These are phyloP conservation scores for Phytopythium oedochilum DNA, from an alignment of 352 stramenopile genomes.

Conservation along the genomic window DNA sequence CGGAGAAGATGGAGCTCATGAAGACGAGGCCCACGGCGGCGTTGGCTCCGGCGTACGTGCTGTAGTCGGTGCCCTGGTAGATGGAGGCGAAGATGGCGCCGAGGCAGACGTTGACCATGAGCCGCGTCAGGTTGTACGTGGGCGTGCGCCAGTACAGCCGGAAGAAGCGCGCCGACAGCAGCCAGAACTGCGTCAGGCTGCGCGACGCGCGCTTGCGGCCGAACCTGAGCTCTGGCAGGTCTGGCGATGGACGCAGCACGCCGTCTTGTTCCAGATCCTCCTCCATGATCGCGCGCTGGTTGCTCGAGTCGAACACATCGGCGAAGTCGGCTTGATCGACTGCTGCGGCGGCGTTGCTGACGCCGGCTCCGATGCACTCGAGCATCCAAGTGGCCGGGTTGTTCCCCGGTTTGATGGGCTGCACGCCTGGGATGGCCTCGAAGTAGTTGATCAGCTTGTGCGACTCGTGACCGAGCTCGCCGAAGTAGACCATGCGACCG, in stretches of 20 bases:
- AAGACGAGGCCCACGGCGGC: slow-evolving; percentile 81
- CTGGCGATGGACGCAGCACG: slow-evolving; percentile 29
- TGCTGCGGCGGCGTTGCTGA: slow-evolving; percentile 9
- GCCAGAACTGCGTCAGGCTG: slow-evolving; percentile 18
- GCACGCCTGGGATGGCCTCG: slow-evolving; percentile 41
- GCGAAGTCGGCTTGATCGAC: slow-evolving; percentile 23
- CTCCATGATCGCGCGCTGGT: slow-evolving; percentile 31
- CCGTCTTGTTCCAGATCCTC: slow-evolving; percentile 39
- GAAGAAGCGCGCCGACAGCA: slow-evolving; percentile 30
- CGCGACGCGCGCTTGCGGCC: slow-evolving; percentile 31
- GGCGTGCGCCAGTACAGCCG: slow-evolving; percentile 22
- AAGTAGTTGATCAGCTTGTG: slow-evolving; percentile 61
- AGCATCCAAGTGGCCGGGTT: slow-evolving; percentile 91
- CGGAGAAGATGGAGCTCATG: slow-evolving; percentile 76
- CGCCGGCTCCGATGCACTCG: slow-evolving; percentile 60
- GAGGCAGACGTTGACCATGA: slow-evolving; percentile 55
- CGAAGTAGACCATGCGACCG: slow-evolving; percentile 70
- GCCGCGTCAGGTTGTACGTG: slow-evolving; percentile 51
- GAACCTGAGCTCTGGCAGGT: slow-evolving; percentile 36
- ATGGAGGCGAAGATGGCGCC: slow-evolving; percentile 69
- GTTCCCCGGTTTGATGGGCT: slow-evolving; percentile 49
- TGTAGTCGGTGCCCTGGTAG: slow-evolving; percentile 51
- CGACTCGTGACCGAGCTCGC: slow-evolving; percentile 55
- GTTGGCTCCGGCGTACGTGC: slow-evolving; percentile 34
- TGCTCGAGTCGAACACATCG: slow-evolving; percentile 25